Evolutionary conservation across 1,284 basidiomycete genomes (phyloP).

Genomic region (Mycosarcoma mackinlayi): DNA sequence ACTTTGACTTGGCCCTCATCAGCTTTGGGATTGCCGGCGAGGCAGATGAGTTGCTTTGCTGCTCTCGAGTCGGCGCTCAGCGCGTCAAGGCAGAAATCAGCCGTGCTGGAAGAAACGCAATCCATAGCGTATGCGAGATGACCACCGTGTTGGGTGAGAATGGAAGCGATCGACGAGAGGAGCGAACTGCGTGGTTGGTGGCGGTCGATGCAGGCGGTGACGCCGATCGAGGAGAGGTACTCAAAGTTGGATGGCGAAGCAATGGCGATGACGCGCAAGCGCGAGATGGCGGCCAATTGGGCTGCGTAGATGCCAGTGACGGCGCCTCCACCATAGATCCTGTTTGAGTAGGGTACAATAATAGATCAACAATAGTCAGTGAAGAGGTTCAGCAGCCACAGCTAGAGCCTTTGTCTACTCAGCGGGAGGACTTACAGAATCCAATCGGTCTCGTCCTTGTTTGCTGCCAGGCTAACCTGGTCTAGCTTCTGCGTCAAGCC

Average conservation of each 20-base stretch:
- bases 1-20: conserved; percentile 18
- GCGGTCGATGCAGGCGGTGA: conserved; percentile 52
- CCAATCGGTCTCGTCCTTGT: conserved; percentile 20
- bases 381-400: neutral
- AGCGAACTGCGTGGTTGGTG: conserved; percentile 16
- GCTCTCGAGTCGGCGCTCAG: neutral
- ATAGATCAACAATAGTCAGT: neutral
- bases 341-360: conserved; percentile 1
- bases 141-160: conserved; percentile 9
- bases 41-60: conserved; percentile 44
- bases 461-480: neutral
- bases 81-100: conserved; percentile 33
- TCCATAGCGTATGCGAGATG: conserved; percentile 50
- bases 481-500: neutral
- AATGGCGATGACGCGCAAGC: conserved; percentile 41
- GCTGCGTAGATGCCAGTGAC: conserved; percentile 59
- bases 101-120: conserved; percentile 55
- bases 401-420: too few relatives aligned
- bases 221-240: conserved; percentile 47
- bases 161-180: conserved; percentile 27
- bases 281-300: conserved; percentile 49
- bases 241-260: conserved; percentile 55
- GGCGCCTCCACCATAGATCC: conserved; percentile 59
- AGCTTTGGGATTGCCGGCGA: conserved; percentile 56
- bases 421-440: conserved; percentile 52